These are phyloP conservation scores for Ogataea saltuana DNA, from an alignment of 805 yeast species.

Conservation along the genomic window DNA sequence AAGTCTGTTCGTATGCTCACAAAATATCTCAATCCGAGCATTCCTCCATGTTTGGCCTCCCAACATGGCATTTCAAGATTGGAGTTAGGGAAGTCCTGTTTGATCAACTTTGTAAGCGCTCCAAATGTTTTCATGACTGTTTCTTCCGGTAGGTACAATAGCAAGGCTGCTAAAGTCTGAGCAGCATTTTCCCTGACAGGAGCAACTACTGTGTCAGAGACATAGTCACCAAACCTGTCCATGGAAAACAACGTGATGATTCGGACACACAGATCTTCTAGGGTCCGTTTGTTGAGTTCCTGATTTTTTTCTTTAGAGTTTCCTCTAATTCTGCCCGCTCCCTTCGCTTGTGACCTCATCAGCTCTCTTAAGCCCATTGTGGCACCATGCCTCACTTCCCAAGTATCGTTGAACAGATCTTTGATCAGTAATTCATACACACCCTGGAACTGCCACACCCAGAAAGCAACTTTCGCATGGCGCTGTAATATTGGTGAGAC, in stretches of 20 bases:
- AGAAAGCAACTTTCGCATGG: conserved; percentile 68
- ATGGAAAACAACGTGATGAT: conserved; percentile 83
- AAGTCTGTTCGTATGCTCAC: conserved; percentile 86
- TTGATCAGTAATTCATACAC: conserved; percentile 77
- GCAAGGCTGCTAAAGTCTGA: conserved; percentile 86
- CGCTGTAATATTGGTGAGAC: conserved; percentile 68
- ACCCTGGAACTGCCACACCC: conserved; percentile 94
- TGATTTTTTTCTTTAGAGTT: conserved; percentile 63
- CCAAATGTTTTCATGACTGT: conserved; percentile 62
- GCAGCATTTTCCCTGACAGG: conserved; percentile 98
- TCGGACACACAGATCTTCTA: conserved; percentile 88
- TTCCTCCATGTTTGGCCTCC: conserved; percentile 99
- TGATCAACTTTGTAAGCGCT: conserved; percentile 65
- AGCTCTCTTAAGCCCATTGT: conserved; percentile 90
- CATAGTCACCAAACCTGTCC: conserved; percentile 96
- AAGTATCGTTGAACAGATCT: conserved; percentile 78
- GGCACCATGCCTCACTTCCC: conserved; percentile 98
- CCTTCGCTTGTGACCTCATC: conserved; percentile 74
- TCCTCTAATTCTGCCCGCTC: conserved; percentile 81
- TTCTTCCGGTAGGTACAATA: conserved; percentile 67
- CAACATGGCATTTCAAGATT: conserved; percentile 62
- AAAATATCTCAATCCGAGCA: conserved; percentile 88
- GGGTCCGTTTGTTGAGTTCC: conserved; percentile 59
- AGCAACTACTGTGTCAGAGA: conserved; percentile 95
- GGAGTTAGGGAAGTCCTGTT: conserved; percentile 53